Base-by-base conservation (phyloP, 495 filamentous ascomycete genomes). In the Penicillium maclennaniae region DNA sequence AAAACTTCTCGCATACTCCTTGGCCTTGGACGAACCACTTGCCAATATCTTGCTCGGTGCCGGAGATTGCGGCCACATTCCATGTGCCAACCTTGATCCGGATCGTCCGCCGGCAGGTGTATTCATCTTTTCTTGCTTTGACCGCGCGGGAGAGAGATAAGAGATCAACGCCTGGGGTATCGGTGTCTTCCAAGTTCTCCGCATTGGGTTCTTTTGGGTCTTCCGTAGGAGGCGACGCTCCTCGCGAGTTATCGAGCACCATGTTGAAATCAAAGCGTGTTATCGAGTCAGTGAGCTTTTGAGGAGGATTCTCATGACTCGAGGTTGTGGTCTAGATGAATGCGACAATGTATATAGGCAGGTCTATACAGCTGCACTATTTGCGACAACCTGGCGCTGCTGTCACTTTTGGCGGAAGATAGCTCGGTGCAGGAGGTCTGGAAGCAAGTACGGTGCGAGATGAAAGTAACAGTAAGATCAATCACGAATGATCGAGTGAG, bases 11-110 rank as follows among this genome's bases (percentile, higher is more conserved):
- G 53, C 83, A 79, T 2, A 91, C 60, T 0, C 87, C 90, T 58
- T 88, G 82, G 4, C 86, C 87, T 4, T 86, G 75, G 16, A 91
- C 78, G 63, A 96, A 95, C 92, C 92, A 97, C 26, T 79, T 83
- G 1, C 81, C 87, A 7, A 97, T 72, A 66, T 96, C 92, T 55
- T 87, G 86, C 66, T 95, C 91, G 1, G 89, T 92, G 28, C 86
- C 88, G 37, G 85, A 79, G 51, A 86, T 80, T 1, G 87, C 83
- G 7, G 91, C 95, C 25, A 97, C 89, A 69, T 99, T 99, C 95
- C 95, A 99, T 1, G 87, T 85, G 6, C 91, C 93, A 20, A 97
- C 75, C 62, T 95, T 97, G 59, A 97, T 80, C 50, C 82, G 83
- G 48, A 96, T 80, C 26, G 80, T 79, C 49, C 79, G 78, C 27